Evolutionary conservation across 345 rosid species (phyloP).

Genomic region (Hirschfeldia incana): DNA sequence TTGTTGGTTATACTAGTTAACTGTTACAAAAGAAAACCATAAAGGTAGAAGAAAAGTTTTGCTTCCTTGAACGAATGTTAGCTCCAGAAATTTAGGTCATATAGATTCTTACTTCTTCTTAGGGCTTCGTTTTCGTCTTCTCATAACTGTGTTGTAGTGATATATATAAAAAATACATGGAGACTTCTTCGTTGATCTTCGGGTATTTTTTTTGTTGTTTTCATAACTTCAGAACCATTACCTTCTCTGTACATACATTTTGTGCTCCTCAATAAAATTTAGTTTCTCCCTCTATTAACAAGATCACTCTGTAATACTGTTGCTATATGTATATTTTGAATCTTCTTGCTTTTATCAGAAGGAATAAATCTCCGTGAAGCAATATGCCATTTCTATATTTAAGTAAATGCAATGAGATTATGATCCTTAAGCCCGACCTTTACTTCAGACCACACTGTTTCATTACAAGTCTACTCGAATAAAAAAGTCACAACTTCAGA

Average conservation of each 20-base stretch:
- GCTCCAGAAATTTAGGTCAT: constrained; percentile 25
- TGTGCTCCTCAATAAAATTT: constrained; percentile 26
- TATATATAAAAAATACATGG: constrained; percentile 12
- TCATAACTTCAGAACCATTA: constrained; percentile 16
- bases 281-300: constrained; percentile 11
- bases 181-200: constrained; percentile 11
- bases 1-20: constrained; percentile 82
- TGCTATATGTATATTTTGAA: not conserved
- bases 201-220: not conserved
- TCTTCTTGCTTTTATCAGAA: not conserved
- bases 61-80: constrained; percentile 23
- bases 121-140: constrained; percentile 13
- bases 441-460: not conserved
- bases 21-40: constrained; percentile 41
- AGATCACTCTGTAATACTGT: not conserved
- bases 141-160: constrained; percentile 24
- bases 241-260: constrained; percentile 33
- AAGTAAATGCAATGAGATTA: not conserved
- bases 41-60: constrained; percentile 35
- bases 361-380: not conserved
- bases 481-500: not conserved
- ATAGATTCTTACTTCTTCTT: constrained; percentile 30
- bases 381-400: not conserved
- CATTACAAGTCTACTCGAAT: not conserved
- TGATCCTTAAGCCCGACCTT: not conserved